Evolutionary conservation across 805 yeast species (phyloP), one percentile per base, ranked within the genome.

Genomic region (Candida nanaspora): DNA sequence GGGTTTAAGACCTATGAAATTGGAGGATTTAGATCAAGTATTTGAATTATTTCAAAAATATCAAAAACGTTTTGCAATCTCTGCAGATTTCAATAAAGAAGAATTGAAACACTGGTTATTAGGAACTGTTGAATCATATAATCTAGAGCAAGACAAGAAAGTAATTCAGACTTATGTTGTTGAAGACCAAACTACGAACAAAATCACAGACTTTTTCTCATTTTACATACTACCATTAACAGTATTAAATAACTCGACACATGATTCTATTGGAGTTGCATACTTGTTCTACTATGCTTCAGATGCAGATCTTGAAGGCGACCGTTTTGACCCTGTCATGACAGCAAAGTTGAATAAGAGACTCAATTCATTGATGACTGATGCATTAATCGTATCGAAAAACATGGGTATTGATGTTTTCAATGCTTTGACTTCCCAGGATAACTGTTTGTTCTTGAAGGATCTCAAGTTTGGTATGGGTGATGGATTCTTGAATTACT

Each of bases 351-450:
- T 86, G 49, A 72, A 74, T 50, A 66, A 68, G 46, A 72, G 97
- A 48, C 70, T 93, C 48, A 65, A 62, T 21, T 62, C 68, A 5
- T 66, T 91, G 47, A 71, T 88, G 41, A 68, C 67, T 37, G 95
- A 89, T 53, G 88, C 93, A 1, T 70, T 89, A 42, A 74, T 91
- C 39, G 63, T 86, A 31, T 80, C 95, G 23, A 82, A 84, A 59
- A 59, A 68, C 33, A 62, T 69, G 37, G 72, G 73, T 21, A 86
- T 85, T 52, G 98, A 93, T 58, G 98, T 93, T 3, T 86, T 91
- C 72, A 93, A 93, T 59, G 96, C 97, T 9, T 69, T 93, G 46
- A 79, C 97, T 0, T 72, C 88, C 10, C 95, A 88, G 65, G 98
- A 93, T 57, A 93, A 93, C 60, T 72, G 87, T 14, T 65, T 84